Conservation (phyloP, 2,329 filamentous ascomycete genomes). For the Aspergillus japonicus region DNA sequence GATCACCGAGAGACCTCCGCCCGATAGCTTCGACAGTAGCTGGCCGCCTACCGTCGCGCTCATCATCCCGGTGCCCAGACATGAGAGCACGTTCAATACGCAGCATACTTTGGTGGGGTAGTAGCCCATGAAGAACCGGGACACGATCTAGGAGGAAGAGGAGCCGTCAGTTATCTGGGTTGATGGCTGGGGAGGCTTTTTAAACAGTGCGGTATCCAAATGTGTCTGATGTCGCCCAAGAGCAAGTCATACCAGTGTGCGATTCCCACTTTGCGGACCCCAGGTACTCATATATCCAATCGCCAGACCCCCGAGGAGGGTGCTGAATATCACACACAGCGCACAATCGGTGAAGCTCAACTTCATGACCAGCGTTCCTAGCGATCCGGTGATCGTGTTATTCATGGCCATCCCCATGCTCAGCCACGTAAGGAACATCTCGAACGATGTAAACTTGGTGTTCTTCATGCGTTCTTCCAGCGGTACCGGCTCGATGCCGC, state of each 20-base stretch:
- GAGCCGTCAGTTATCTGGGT: constrained; percentile 7
- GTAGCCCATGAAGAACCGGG: constrained; percentile 46
- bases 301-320: constrained; percentile 32
- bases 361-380: constrained; percentile 41
- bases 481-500: constrained; percentile 30
- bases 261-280: constrained; percentile 43
- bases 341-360: constrained; percentile 44
- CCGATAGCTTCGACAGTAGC: constrained; percentile 43
- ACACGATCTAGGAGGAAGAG: constrained; percentile 33
- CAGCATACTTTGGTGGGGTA: constrained; percentile 43
- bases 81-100: constrained; percentile 43
- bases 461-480: constrained; percentile 28
- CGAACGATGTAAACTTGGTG: constrained; percentile 26
- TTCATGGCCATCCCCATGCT: constrained; percentile 42
- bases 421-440: constrained; percentile 40
- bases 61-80: constrained; percentile 46
- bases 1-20: constrained; percentile 38
- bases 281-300: constrained; percentile 45
- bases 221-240: no score
- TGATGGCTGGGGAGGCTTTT: not conserved
- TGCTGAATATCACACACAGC: constrained; percentile 40
- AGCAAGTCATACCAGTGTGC: constrained; percentile 38
- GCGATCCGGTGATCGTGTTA: constrained; percentile 44
- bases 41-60: constrained; percentile 46
- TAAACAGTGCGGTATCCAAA: not conserved